Percentiles rank a stretch among this genome's conserved stretches.
These are phyloP conservation scores for Aspergillus melleus DNA, from an alignment of 2,329 filamentous ascomycete genomes.

Conservation along the genomic window DNA sequence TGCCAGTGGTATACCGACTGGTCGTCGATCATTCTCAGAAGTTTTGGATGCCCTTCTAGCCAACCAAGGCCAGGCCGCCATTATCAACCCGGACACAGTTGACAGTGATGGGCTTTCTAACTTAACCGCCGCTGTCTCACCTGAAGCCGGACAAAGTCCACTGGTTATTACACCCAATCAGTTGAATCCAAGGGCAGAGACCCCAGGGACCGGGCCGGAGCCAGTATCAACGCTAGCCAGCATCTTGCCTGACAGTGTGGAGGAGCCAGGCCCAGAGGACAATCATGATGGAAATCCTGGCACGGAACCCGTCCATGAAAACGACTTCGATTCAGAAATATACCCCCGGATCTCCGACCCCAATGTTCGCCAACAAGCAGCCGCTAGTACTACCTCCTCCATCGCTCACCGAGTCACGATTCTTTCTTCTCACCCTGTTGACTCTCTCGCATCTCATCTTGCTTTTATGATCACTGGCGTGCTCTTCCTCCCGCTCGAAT, in stretches of 20 bases:
- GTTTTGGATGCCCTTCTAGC: constrained; percentile 37
- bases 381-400: constrained; percentile 7
- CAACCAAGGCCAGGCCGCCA: constrained; percentile 26
- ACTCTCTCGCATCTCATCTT: constrained; percentile 44
- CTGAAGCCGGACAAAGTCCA: constrained; percentile 12
- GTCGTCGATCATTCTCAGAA: constrained; percentile 34
- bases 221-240: constrained; percentile 17
- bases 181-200: constrained; percentile 9
- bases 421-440: constrained; percentile 43
- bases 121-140: constrained; percentile 20
- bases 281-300: constrained; percentile 14
- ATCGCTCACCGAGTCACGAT: constrained; percentile 42
- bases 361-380: constrained; percentile 16
- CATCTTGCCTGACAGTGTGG: constrained; percentile 32
- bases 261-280: constrained; percentile 29
- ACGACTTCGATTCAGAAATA: constrained; percentile 15
- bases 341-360: constrained; percentile 20
- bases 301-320: constrained; percentile 12
- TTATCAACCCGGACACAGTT: constrained; percentile 15
- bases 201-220: constrained; percentile 8
- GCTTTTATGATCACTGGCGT: constrained; percentile 38
- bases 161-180: constrained; percentile 4
- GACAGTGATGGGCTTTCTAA: constrained; percentile 28
- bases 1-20: constrained; percentile 16
- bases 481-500: constrained; percentile 44